A percentile compares a stretch with the other conserved stretches of the same genome.
phyloP scores from a whole-genome alignment of 2,329 filamentous ascomycete species.

The Talaromyces sp. region DNA sequence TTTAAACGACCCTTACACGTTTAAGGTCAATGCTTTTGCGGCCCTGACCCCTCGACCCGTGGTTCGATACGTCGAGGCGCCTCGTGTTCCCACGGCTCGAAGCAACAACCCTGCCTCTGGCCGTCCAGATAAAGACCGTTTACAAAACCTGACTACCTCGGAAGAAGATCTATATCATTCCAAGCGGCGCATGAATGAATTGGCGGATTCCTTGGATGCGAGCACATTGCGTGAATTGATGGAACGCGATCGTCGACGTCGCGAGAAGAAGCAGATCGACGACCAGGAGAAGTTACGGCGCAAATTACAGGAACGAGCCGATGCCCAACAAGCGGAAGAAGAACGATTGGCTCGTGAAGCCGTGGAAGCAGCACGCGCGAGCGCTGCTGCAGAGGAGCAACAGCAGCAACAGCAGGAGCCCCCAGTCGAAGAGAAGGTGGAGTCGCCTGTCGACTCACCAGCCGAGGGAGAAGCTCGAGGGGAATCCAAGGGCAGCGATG shows the following conservation, averaged over 20 bases:
- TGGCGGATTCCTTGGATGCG: conserved; percentile 85
- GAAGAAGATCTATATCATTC: conserved; percentile 61
- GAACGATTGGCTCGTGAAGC: conserved; percentile 39
- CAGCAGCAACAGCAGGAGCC: neutral
- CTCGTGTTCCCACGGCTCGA: conserved; percentile 57
- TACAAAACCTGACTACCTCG: conserved; percentile 57
- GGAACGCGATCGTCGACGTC: conserved; percentile 82
- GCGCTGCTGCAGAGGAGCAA: neutral
- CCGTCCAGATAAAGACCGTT: conserved; percentile 53
- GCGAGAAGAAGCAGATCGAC: conserved; percentile 72
- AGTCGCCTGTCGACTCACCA: neutral
- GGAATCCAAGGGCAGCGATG: conserved; percentile 33
- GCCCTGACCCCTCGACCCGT: conserved; percentile 85
- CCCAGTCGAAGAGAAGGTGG: conserved; percentile 7
- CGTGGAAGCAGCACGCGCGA: neutral
- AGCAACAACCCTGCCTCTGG: conserved; percentile 51
- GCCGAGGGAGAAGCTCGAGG: conserved; percentile 22
- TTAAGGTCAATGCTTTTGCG: conserved; percentile 77
- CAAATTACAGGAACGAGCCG: conserved; percentile 49
- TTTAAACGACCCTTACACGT: conserved; percentile 73
- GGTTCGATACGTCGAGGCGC: conserved; percentile 71
- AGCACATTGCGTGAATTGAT: conserved; percentile 83
- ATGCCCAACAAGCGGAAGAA: conserved; percentile 59
- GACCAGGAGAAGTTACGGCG: conserved; percentile 66
- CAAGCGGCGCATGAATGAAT: conserved; percentile 65